These are phyloP conservation scores for Casaregolazyma suthepensis DNA, from an alignment of 1,139 yeast genomes.

Conservation along the genomic window DNA sequence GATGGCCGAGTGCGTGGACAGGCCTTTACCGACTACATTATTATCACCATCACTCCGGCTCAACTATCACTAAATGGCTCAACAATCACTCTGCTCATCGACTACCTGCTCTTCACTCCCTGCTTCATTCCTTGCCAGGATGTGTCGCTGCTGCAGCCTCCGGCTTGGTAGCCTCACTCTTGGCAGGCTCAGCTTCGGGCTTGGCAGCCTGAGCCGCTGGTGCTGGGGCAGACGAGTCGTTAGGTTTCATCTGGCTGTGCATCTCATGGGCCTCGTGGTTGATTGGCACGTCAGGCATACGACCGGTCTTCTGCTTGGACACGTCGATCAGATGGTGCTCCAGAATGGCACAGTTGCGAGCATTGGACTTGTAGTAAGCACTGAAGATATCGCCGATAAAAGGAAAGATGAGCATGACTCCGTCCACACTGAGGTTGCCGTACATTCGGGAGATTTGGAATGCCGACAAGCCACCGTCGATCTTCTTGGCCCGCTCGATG, in stretches of 20 bases:
- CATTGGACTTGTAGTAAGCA: conserved; percentile 67
- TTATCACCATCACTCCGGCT: no score
- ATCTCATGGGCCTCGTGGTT: conserved; percentile 3
- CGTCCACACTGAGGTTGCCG: conserved; percentile 57
- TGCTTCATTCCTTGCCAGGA: background rate
- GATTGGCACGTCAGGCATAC: conserved; percentile 2
- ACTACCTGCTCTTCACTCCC: no score
- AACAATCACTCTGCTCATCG: no score
- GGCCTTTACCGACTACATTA: no score
- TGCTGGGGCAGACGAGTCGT: background rate
- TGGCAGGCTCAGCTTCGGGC: background rate
- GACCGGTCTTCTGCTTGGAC: conserved; percentile 19
- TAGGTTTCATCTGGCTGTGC: background rate
- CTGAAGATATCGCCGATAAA: conserved; percentile 64
- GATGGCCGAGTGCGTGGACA: no score
- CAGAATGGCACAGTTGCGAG: conserved; percentile 60
- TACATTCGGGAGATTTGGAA: conserved; percentile 47
- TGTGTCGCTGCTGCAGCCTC: background rate
- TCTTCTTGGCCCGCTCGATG: conserved; percentile 44
- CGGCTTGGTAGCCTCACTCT: background rate
- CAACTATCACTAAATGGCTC: no score
- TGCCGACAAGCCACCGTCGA: conserved; percentile 63
- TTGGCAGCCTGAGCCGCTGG: background rate
- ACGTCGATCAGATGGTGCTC: conserved; percentile 52
- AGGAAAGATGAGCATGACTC: conserved; percentile 65